Base-by-base conservation (phyloP, 805 yeast genomes). In the Metschnikowia aberdeeniae region DNA sequence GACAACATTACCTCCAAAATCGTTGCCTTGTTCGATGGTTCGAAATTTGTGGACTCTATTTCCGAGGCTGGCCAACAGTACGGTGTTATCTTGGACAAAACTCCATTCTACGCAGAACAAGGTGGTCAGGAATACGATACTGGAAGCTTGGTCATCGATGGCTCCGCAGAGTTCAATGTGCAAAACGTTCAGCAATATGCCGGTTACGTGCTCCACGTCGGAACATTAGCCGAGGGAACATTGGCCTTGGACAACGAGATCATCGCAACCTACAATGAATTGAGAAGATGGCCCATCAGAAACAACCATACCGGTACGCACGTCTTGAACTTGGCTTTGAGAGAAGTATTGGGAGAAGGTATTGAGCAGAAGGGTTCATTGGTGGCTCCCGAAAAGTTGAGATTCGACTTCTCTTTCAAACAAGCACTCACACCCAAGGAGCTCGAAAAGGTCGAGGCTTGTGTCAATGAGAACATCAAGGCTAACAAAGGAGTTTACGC, bases 241-340 rank as follows among this genome's bases (percentile, higher is more conserved):
- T 69, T 93, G 50, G 70, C 75, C 42, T 80, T 85, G 40, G 82
- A 79, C 46, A 92, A 85, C 57, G 69, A 70, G 33, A 82, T 89
- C 35, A 86, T 87, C 67, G 95, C 95, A 19, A 83, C 90, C 39
- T 89, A 83, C 60, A 97, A 93, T 60, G 97, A 88, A 63, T 76
- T 85, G 59, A 86, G 98, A 67, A 87, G 99, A 73, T 84, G 89
- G 86, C 96, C 97, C 51, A 83, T 93, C 57, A 86, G 95, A 74
- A 89, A 90, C 73, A 93, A 93, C 77, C 99, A 93, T 70, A 92
- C 99, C 35, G 97, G 97, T 72, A 93, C 99, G 2, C 99, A 93
- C 62, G 81, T 93, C 38, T 79, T 93, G 58, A 93, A 93, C 71
- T 86, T 75, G 64, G 98, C 95, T 35, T 75, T 93, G 56, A 81